Evolutionary conservation across 2,329 filamentous ascomycete genomes (phyloP), one percentile per base, ranked within the genome.

Genomic region (Monosporascus sp.): DNA sequence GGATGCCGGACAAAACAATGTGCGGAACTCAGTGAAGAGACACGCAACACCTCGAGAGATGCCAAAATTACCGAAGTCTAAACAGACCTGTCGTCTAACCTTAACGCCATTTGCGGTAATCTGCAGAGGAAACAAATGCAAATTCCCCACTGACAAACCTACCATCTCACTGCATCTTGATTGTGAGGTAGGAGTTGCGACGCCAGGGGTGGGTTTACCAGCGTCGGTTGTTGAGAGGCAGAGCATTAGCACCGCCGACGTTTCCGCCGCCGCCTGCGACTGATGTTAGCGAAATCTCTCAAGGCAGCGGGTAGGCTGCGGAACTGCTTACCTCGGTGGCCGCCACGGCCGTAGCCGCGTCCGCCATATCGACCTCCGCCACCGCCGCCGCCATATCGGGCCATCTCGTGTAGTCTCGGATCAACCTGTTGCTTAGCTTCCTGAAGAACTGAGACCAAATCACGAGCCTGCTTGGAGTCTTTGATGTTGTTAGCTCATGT

Each of bases 391-490:
- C 90, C 85, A 70, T 92, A 97, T 72, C 94, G 89, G 64, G 85
- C 86, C 94, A 99, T 97, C 80, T 99, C 94, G 59, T 86, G 85
- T 59, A 99, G 87, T 72, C 91, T 88, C 69, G 94, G 94, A 68
- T 97, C 94, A 73, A 99, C 92, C 75, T 95, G 88, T 79, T 99
- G 94, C 80, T 97, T 97, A 62, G 94, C 92, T 77, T 99, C 94
- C 69, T 87, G 87, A 64, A 99, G 87, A 66, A 99, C 90, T 65
- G 83, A 82, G 65, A 99, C 87, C 70, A 99, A 86, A 77, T 99
- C 94, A 82, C 94, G 93, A 76, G 94, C 93, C 85, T 94, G 89
- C 80, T 93, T 94, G 67, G 88, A 83, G 77, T 94, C 89, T 92
- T 39, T 3, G 37, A 31, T n/a, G 6, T 41, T 58, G 70, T 80